These are phyloP conservation scores for Eudorina sp. DNA, from an alignment of 139 green algal species.

Conservation along the genomic window DNA sequence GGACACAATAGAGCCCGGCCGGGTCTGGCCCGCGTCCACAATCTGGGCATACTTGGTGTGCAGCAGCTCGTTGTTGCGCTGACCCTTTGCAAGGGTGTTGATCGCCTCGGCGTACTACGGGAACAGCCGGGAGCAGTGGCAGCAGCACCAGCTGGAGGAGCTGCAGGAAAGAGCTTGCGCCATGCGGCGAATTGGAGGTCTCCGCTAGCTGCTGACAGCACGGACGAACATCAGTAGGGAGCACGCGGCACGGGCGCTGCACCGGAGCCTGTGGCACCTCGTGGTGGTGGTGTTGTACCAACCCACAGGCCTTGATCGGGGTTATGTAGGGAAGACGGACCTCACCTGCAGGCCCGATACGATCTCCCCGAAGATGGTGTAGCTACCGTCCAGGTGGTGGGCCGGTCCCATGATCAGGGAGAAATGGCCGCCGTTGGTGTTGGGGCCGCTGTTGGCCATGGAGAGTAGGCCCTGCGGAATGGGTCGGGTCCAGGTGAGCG, in stretches of 20 bases:
- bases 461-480: constrained; percentile 71
- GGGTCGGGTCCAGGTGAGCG: too few species aligned
- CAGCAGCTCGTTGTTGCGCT: constrained; percentile 58
- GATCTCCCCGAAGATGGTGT: constrained; percentile 81
- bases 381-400: constrained; percentile 75
- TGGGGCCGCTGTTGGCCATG: constrained; percentile 73
- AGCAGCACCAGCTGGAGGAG: too few species aligned
- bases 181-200: too few species aligned
- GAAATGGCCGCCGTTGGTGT: constrained; percentile 81
- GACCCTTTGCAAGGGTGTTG: constrained; percentile 61
- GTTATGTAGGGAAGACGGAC: too few species aligned
- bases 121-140: too few species aligned
- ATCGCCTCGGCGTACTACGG: constrained; percentile 56
- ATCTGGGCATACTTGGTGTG: constrained; percentile 21
- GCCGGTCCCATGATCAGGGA: constrained; percentile 79
- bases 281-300: too few species aligned
- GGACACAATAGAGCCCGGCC: constrained; percentile 12
- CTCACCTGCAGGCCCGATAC: constrained; percentile 55
- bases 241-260: too few species aligned
- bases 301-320: too few species aligned
- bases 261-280: too few species aligned
- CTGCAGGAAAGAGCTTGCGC: too few species aligned
- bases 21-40: constrained; percentile 39
- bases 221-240: too few species aligned
- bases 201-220: too few species aligned